Evolutionary conservation across 1,139 yeast genomes (phyloP).

Genomic region (Groenewaldozyma sp.): DNA sequence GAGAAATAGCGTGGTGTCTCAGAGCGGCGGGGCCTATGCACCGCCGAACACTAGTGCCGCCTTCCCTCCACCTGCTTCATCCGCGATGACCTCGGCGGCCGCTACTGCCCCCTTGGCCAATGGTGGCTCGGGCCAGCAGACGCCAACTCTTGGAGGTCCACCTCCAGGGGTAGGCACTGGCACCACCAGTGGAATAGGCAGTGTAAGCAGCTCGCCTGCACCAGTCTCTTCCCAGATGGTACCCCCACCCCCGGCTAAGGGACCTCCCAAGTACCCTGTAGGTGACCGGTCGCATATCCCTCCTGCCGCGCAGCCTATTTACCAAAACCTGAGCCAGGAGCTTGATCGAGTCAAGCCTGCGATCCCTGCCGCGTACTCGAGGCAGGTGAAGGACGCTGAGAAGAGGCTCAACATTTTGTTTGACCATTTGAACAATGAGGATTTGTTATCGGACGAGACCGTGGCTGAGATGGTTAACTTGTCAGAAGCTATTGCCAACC

Average conservation of each 20-base stretch:
- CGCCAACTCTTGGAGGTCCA: constrained; percentile 28
- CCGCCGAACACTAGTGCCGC: not conserved
- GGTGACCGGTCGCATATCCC: constrained; percentile 72
- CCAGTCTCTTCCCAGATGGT: constrained; percentile 15
- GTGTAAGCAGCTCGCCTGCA: no score
- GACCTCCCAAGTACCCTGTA: constrained; percentile 44
- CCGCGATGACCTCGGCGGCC: constrained; percentile 12
- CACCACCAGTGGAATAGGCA: no score
- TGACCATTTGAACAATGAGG: constrained; percentile 73
- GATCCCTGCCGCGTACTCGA: constrained; percentile 64
- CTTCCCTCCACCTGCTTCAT: constrained; percentile 5
- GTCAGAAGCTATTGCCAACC: constrained; percentile 41
- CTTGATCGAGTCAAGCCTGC: constrained; percentile 58
- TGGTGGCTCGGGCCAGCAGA: constrained; percentile 15
- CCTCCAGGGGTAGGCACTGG: constrained; percentile 11
- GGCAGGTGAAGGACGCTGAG: constrained; percentile 74
- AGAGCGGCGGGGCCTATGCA: constrained; percentile 3
- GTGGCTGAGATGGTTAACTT: constrained; percentile 46
- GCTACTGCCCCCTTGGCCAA: not conserved
- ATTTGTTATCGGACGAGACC: constrained; percentile 50
- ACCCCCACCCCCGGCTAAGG: constrained; percentile 18
- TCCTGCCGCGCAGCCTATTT: constrained; percentile 48
- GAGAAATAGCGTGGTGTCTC: not conserved
- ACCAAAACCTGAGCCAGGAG: constrained; percentile 43
- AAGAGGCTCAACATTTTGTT: constrained; percentile 69